Percentiles rank a stretch among this genome's conserved stretches.
Conservation (phyloP, 2,329 filamentous ascomycete genomes). For the Pezicula neosporulosa region DNA sequence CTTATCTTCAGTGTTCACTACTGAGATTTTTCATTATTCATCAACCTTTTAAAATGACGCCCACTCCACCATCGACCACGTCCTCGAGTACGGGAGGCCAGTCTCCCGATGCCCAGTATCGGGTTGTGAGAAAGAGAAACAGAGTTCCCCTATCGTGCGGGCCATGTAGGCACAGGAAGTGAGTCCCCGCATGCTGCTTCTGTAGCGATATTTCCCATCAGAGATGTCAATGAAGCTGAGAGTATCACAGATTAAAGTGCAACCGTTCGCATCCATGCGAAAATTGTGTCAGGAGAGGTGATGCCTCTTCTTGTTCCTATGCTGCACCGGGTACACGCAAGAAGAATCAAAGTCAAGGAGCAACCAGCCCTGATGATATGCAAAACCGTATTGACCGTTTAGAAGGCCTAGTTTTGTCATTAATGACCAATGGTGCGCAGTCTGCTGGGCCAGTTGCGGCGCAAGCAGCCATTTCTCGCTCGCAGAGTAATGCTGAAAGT, state of each 20-base stretch:
- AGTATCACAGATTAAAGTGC: conserved; percentile 68
- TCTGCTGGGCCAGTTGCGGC: conserved; percentile 59
- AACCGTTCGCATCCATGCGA: conserved; percentile 88
- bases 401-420: conserved; percentile 83
- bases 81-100: conserved; percentile 70
- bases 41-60: conserved; percentile 53
- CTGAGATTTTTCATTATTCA: not conserved
- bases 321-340: conserved; percentile 68
- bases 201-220: conserved; percentile 3
- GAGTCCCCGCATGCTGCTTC: conserved; percentile 30
- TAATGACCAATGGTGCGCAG: conserved; percentile 87
- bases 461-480: conserved; percentile 36
- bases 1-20: not conserved
- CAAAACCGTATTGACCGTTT: conserved; percentile 95
- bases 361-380: conserved; percentile 83
- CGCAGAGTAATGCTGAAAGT: conserved; percentile 27
- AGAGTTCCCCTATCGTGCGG: conserved; percentile 88
- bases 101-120: conserved; percentile 82
- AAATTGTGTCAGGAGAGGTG: conserved; percentile 88
- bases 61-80: conserved; percentile 73
- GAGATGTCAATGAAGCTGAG: conserved; percentile 13
- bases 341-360: conserved; percentile 64
- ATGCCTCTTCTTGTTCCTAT: conserved; percentile 80
- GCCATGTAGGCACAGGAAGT: conserved; percentile 91
- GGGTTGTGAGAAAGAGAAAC: conserved; percentile 88